These are phyloP conservation scores for Domatiomyces catenatus DNA, from an alignment of 2,329 filamentous ascomycete genomes.

Conservation along the genomic window DNA sequence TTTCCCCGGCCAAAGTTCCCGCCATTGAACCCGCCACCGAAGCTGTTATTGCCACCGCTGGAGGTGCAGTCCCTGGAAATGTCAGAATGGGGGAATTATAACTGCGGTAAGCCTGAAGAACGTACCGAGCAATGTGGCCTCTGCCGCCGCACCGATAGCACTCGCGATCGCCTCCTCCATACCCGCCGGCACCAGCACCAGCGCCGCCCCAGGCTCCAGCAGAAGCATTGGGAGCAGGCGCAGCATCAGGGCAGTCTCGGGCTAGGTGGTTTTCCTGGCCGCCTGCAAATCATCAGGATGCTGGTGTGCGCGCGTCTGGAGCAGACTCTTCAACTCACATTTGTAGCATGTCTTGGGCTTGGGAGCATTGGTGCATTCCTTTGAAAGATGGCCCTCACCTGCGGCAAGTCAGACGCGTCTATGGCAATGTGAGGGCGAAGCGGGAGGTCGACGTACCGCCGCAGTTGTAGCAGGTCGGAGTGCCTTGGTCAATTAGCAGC, in stretches of 20 bases:
- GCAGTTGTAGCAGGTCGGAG: constrained; percentile 55
- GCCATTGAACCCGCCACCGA: constrained; percentile 29
- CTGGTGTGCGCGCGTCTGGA: neutral
- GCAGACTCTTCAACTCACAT: constrained; percentile 19
- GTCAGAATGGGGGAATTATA: constrained; percentile 17
- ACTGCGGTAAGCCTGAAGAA: neutral
- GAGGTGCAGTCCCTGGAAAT: constrained; percentile 29
- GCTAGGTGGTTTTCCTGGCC: constrained; percentile 79
- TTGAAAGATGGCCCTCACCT: constrained; percentile 64
- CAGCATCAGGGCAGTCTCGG: constrained; percentile 48
- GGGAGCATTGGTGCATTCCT: constrained; percentile 76
- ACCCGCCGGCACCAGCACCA: constrained; percentile 25
- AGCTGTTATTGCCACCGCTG: constrained; percentile 33
- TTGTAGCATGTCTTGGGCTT: constrained; percentile 64
- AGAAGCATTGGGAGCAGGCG: constrained; percentile 15
- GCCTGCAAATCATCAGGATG: constrained; percentile 52
- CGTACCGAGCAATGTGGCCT: constrained; percentile 68
- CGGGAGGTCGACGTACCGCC: constrained; percentile 42
- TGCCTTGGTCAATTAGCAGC: constrained; percentile 11
- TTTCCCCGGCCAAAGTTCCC: constrained; percentile 34
- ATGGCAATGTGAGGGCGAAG: neutral
- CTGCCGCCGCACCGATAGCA: constrained; percentile 98
- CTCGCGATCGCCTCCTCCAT: constrained; percentile 38
- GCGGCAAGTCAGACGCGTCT: constrained; percentile 7
- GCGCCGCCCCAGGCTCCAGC: constrained; percentile 24